Evolutionary conservation across 345 rosid species (phyloP).

Genomic region (Camelina laxa): DNA sequence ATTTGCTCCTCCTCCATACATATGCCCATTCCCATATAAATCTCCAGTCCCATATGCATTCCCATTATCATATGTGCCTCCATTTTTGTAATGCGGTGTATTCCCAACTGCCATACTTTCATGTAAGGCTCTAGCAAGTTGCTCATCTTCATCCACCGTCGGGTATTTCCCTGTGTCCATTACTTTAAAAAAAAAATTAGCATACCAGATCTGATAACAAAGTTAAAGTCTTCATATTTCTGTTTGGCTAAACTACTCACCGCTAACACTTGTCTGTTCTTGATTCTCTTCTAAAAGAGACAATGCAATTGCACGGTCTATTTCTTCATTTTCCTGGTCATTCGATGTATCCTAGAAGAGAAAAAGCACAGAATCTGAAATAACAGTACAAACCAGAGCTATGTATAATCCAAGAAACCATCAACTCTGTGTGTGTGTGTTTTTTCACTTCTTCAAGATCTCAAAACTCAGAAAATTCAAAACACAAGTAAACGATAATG

Average conservation of each 20-base stretch:
- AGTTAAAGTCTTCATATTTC: not conserved
- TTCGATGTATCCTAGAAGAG: slow-evolving; percentile 52
- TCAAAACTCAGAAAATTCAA: not conserved
- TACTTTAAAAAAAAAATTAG: not conserved
- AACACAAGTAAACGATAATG: not conserved
- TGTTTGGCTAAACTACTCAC: slow-evolving; percentile 50
- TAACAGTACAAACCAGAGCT: slow-evolving; percentile 2
- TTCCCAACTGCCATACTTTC: slow-evolving; percentile 76
- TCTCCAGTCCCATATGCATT: slow-evolving; percentile 44
- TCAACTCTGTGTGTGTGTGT: slow-evolving; percentile 1
- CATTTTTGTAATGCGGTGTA: slow-evolving; percentile 51
- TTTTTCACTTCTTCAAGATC: not conserved
- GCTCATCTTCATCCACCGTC: slow-evolving; percentile 86
- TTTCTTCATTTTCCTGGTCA: slow-evolving; percentile 73
- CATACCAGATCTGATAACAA: slow-evolving; percentile 4
- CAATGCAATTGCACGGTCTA: slow-evolving; percentile 81
- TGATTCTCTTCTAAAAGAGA: slow-evolving; percentile 79
- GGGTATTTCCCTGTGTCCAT: slow-evolving; percentile 52
- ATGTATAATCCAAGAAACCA: not conserved
- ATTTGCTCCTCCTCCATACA: slow-evolving; percentile 42
- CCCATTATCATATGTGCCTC: slow-evolving; percentile 42
- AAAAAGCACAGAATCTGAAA: slow-evolving; percentile 17
- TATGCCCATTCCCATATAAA: slow-evolving; percentile 48
- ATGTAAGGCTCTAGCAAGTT: slow-evolving; percentile 87
- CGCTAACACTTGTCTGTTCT: slow-evolving; percentile 43